phyloP scores from a whole-genome alignment of 192 early-diverging fungal genomes.

The Coemansia furcata region DNA sequence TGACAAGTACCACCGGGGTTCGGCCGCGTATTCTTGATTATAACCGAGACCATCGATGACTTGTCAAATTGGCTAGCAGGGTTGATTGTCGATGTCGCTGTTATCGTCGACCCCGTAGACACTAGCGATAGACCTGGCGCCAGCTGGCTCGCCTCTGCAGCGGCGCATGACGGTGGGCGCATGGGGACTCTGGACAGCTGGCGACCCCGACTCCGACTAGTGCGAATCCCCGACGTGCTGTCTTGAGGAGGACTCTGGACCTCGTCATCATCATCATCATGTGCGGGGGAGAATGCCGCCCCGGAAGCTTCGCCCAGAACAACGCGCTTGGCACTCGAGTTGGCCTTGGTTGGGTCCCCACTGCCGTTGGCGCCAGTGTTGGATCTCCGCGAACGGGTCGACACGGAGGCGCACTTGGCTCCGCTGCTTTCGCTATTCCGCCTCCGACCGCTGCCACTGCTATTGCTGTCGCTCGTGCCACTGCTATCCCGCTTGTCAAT shows the following conservation, averaged over 20 bases:
- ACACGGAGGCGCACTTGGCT: not conserved
- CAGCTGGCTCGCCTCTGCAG: not conserved
- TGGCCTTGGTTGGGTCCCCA: not conserved
- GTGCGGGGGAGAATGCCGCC: not conserved
- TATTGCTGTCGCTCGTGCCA: not conserved
- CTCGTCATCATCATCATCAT: not conserved
- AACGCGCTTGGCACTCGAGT: not conserved
- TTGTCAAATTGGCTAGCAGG: not conserved
- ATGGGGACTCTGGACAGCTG: not conserved
- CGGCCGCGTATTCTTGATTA: not conserved
- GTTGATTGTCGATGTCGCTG: not conserved
- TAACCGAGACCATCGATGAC: not conserved
- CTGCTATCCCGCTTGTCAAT: slow-evolving; percentile 1
- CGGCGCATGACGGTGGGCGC: not conserved
- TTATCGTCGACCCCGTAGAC: not conserved
- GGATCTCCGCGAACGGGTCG: not conserved
- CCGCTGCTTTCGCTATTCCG: not conserved
- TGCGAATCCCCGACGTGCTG: not conserved
- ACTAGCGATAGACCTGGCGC: not conserved
- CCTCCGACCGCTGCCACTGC: slow-evolving; percentile 8
- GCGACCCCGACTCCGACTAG: not conserved
- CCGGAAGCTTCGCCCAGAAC: not conserved
- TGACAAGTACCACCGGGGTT: not conserved
- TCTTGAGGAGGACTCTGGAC: not conserved
- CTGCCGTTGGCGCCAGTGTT: not conserved